Conservation (phyloP, 805 yeast species). For the Scheffersomyces lignosus region DNA sequence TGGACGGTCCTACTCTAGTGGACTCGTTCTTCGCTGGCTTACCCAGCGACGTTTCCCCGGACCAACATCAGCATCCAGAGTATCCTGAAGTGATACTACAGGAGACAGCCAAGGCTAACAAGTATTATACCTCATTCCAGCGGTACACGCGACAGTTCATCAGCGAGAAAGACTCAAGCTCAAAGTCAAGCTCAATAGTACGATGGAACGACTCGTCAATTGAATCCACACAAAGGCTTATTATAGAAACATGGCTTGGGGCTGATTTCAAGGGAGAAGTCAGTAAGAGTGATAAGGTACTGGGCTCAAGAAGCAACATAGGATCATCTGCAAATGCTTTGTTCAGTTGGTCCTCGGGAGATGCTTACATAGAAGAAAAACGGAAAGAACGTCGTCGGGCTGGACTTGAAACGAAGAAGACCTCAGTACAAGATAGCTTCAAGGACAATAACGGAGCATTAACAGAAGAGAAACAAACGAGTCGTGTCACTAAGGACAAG, state of each 20-base stretch:
- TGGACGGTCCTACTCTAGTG: background rate
- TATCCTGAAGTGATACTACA: slow-evolving; percentile 40
- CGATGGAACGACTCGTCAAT: slow-evolving; percentile 34
- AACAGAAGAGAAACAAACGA: background rate
- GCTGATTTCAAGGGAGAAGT: slow-evolving; percentile 10
- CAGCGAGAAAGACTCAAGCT: slow-evolving; percentile 9
- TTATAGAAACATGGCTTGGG: slow-evolving; percentile 25
- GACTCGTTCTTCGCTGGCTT: background rate
- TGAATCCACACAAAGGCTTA: slow-evolving; percentile 16
- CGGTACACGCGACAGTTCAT: slow-evolving; percentile 35
- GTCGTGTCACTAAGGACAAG: background rate
- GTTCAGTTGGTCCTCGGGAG: slow-evolving; percentile 46
- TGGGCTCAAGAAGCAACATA: slow-evolving; percentile 6
- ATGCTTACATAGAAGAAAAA: slow-evolving; percentile 34
- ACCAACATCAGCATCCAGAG: background rate
- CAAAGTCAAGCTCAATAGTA: slow-evolving; percentile 13
- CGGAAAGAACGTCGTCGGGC: slow-evolving; percentile 22
- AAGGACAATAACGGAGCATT: background rate
- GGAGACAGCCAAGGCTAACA: slow-evolving; percentile 25
- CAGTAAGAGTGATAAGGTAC: slow-evolving; percentile 1
- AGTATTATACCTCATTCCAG: slow-evolving; percentile 33
- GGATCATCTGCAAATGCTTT: slow-evolving; percentile 30
- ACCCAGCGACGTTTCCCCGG: background rate
- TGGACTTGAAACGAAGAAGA: slow-evolving; percentile 4
- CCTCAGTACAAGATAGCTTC: too few species aligned